Conservation (phyloP, 495 filamentous ascomycete species). For the Xylaria nigripes region DNA sequence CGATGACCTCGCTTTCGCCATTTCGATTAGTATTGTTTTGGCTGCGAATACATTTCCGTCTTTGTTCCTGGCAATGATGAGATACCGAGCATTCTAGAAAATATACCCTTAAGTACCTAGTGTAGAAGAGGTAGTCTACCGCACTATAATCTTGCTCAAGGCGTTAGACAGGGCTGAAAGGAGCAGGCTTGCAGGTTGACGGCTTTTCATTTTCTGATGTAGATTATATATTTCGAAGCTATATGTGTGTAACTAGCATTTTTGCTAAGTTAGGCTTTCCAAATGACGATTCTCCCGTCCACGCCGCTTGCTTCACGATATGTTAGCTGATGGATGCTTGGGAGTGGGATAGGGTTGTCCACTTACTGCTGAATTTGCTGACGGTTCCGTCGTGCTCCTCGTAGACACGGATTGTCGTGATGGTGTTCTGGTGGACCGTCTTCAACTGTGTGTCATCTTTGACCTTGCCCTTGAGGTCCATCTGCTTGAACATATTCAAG, state of each 20-base stretch:
- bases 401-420: slow-evolving; percentile 70
- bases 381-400: slow-evolving; percentile 57
- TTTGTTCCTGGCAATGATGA: no score
- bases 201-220: no score
- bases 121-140: no score
- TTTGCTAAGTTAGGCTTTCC: slow-evolving; percentile 21
- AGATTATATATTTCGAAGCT: neutral
- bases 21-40: no score
- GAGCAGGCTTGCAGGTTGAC: no score
- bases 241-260: slow-evolving; percentile 6
- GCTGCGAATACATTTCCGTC: no score
- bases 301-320: slow-evolving; percentile 73
- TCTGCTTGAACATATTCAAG: slow-evolving; percentile 98
- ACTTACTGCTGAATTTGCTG: slow-evolving; percentile 82
- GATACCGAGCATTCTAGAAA: no score
- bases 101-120: no score
- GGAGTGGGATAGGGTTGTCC: neutral
- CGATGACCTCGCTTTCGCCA: no score
- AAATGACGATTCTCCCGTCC: slow-evolving; percentile 90
- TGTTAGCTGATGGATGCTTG: slow-evolving; percentile 30
- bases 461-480: slow-evolving; percentile 91
- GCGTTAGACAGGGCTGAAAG: no score
- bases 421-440: slow-evolving; percentile 95
- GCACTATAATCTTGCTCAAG: no score
- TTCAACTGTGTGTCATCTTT: slow-evolving; percentile 88